Evolutionary conservation across 768 basidiomycete genomes (phyloP).

Genomic region (Boletellus emodensis): DNA sequence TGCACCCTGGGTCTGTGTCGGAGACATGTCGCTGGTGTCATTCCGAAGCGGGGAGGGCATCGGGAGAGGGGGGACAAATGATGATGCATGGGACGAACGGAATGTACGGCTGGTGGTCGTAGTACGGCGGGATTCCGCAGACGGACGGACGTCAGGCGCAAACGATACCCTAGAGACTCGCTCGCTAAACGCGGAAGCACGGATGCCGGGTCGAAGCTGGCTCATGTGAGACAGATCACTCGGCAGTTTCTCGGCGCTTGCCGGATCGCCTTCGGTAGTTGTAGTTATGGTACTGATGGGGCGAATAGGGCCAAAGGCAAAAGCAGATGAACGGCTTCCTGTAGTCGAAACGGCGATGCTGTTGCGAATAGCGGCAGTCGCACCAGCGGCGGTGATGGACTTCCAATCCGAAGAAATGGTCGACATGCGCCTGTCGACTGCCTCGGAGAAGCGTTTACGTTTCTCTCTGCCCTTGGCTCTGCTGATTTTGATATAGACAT

Average conservation of each 20-base stretch:
- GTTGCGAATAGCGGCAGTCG: constrained; percentile 67
- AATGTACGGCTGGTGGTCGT: constrained; percentile 40
- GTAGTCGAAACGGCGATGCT: constrained; percentile 49
- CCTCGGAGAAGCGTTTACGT: constrained; percentile 57
- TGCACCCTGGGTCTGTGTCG: constrained; percentile 42
- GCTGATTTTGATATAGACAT: constrained; percentile 49
- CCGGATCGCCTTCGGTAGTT: constrained; percentile 41
- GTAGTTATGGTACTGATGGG: constrained; percentile 41
- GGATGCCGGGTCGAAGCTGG: constrained; percentile 52
- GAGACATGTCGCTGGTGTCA: constrained; percentile 35
- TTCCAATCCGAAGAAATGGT: constrained; percentile 79
- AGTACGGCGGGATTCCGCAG: constrained; percentile 41
- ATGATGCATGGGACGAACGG: constrained; percentile 41
- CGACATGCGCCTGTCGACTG: constrained; percentile 79
- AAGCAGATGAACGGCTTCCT: constrained; percentile 41
- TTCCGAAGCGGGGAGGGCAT: constrained; percentile 15
- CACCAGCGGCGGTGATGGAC: constrained; percentile 64
- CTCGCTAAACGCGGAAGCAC: constrained; percentile 46
- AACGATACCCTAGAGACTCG: constrained; percentile 65
- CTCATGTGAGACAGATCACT: constrained; percentile 37
- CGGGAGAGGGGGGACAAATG: constrained; percentile 41
- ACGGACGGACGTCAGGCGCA: constrained; percentile 54
- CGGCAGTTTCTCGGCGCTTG: constrained; percentile 35
- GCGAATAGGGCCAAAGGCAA: constrained; percentile 58
- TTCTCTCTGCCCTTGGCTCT: constrained; percentile 49